Base-by-base conservation (phyloP, 169 alveolate species). In the Ichthyophthirius multifiliis region DNA sequence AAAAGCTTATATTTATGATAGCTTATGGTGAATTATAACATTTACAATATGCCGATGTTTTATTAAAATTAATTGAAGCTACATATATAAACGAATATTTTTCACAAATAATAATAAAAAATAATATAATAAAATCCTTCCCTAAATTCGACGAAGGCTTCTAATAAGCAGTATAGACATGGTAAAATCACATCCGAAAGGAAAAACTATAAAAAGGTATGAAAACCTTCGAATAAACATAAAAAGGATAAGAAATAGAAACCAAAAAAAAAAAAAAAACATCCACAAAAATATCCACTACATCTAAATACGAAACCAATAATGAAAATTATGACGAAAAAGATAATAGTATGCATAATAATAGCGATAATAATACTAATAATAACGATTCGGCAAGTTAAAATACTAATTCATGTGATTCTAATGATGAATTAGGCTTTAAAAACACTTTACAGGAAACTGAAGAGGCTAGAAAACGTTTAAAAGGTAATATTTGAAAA, bases 21-120 rank as follows among this genome's bases (percentile, higher is more conserved):
- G 92, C 91, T 9, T 93, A 93, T 74, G 86, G 88, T 74, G 94
- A 93, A 65, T 55, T 87, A 46, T 87, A 86, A 62, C 81, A 86
- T 55, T 71, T 93, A 12, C 32, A 83, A 74, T 88, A 79, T 74
- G 88, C 90, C 1, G 95, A 93, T 47, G 92, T 83, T 23, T 71
- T 93, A 48, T 75, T 93, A 45, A 92, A 87, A 44, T 30, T 85
- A 63, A 82, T 90, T 10, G 55, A 87, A 74, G 71, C 73, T 16
- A 90, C 89, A 64, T 90, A 85, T 45, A 71, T 85, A 15, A 74
- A 62, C 27, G 78, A 89, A 35, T 80, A 84, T 27, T 64, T 83
- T 12, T 87, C 90, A n/a, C 32, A 73, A 23, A 46, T 89, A 4
- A 73, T 82, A 4, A 78, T 79, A 39, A 71, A 84, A 67, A 85